A percentile compares a stretch with the other conserved stretches of the same genome.
phyloP scores from a whole-genome alignment of 2,329 filamentous ascomycete species.

The Fulvia fulva region DNA sequence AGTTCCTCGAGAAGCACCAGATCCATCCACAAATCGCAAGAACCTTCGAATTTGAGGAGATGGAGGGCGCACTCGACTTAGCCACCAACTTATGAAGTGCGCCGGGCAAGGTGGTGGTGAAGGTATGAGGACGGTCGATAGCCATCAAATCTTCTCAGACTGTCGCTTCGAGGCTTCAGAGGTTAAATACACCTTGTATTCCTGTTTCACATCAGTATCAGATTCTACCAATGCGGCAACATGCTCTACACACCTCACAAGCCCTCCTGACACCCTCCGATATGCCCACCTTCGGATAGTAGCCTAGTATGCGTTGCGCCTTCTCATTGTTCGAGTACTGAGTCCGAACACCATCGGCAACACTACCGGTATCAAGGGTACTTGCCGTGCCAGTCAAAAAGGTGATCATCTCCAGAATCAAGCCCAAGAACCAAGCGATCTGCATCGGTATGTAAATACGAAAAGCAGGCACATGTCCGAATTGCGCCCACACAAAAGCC shows the following conservation, averaged over 20 bases:
- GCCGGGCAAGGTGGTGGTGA: constrained; percentile 33
- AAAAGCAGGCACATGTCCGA: constrained; percentile 51
- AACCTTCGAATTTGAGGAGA: constrained; percentile 36
- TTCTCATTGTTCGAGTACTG: constrained; percentile 53
- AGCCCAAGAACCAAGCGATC: constrained; percentile 48
- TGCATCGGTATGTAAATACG: constrained; percentile 46
- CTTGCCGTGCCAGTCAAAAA: constrained; percentile 45
- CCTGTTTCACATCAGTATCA: constrained; percentile 7
- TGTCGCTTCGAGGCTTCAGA: constrained; percentile 7
- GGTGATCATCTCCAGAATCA: constrained; percentile 44
- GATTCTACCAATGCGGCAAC: too few relatives aligned
- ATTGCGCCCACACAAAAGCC: constrained; percentile 67
- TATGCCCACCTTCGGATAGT: constrained; percentile 48
- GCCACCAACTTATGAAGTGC: constrained; percentile 28
- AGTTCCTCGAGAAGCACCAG: constrained; percentile 38
- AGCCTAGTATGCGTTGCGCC: constrained; percentile 51
- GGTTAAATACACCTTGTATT: constrained; percentile 26
- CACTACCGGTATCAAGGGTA: constrained; percentile 51
- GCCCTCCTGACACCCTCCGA: constrained; percentile 49
- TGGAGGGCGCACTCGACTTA: constrained; percentile 30
- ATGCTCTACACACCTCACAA: constrained; percentile 38
- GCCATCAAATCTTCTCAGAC: neutral
- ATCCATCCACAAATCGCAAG: constrained; percentile 38
- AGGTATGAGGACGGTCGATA: constrained; percentile 5
- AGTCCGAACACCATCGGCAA: constrained; percentile 52